phyloP scores from a whole-genome alignment of 78 protist genomes.

The Chrysochromulina tobinii region DNA sequence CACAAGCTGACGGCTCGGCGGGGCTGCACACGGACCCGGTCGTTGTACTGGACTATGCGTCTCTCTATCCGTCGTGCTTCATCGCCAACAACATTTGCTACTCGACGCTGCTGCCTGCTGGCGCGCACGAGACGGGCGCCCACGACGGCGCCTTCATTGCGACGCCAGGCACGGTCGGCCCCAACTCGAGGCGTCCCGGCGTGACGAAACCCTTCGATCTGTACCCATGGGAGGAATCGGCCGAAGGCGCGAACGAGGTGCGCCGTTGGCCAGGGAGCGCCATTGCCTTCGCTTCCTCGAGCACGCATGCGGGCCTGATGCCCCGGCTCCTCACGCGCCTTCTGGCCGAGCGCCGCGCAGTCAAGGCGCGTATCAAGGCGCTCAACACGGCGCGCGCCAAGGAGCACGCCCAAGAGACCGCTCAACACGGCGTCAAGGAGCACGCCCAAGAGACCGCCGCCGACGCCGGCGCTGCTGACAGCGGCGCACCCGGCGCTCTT shows the following conservation, averaged over 20 bases:
- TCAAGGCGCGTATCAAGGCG: too few species aligned
- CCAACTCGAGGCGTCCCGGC: background rate
- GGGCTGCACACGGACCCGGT: slow-evolving; percentile 12
- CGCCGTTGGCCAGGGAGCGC: background rate
- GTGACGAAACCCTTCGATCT: too few species aligned
- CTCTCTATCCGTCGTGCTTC: slow-evolving; percentile 39
- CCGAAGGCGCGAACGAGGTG: background rate
- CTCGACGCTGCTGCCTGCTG: slow-evolving; percentile 27
- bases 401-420: too few species aligned
- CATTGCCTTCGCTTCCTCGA: background rate
- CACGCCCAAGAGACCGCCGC: too few species aligned
- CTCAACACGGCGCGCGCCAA: too few species aligned
- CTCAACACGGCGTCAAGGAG: too few species aligned
- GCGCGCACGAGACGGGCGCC: background rate
- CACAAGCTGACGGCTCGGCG: too few species aligned
- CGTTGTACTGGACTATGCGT: slow-evolving; percentile 37
- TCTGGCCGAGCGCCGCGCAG: too few species aligned
- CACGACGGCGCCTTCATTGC: background rate
- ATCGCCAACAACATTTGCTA: slow-evolving; percentile 41
- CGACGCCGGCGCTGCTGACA: too few species aligned
- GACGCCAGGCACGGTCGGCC: background rate
- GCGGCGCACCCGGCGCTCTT: too few species aligned
- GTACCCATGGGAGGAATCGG: background rate
- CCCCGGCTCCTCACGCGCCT: too few species aligned
- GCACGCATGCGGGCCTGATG: too few species aligned